A percentile compares a stretch with the other conserved stretches of the same genome.
phyloP scores from a whole-genome alignment of 176 grass and related monocot species.

The Thinopyrum elongatum region DNA sequence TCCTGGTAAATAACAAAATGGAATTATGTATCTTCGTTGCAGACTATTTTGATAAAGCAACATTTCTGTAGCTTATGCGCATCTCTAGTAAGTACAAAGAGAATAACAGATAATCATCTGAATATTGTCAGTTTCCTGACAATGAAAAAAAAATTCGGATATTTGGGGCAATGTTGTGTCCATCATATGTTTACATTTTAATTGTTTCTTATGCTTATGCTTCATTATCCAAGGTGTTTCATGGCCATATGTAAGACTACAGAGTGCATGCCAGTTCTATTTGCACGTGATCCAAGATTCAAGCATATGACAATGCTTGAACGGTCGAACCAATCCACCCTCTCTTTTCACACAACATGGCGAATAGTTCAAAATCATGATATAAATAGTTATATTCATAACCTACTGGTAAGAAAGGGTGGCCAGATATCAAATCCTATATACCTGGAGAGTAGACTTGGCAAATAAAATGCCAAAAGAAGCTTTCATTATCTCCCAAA shows the following conservation, averaged over 20 bases:
- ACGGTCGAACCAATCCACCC: neutral
- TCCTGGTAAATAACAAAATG: slow-evolving; percentile 50
- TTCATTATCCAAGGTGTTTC: neutral
- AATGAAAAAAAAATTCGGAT: neutral
- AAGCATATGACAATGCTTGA: neutral
- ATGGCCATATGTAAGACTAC: neutral
- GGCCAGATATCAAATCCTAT: neutral
- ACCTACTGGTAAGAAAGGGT: slow-evolving; percentile 14
- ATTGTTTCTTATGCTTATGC: neutral
- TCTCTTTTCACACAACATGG: neutral
- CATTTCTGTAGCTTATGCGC: neutral
- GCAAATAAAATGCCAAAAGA: slow-evolving; percentile 70
- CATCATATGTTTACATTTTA: neutral
- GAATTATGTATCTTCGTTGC: neutral
- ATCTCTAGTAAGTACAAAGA: neutral
- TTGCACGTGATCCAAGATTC: no score
- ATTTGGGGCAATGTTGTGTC: neutral
- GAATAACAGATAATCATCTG: slow-evolving; percentile 12
- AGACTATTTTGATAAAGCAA: neutral
- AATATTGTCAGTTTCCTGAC: neutral
- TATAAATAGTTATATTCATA: neutral
- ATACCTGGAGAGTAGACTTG: slow-evolving; percentile 85
- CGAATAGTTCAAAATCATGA: neutral
- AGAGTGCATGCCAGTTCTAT: neutral
- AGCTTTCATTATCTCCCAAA: slow-evolving; percentile 81